Evolutionary conservation across 1,284 basidiomycete species (phyloP).

Genomic region (Pterulicium gracile): DNA sequence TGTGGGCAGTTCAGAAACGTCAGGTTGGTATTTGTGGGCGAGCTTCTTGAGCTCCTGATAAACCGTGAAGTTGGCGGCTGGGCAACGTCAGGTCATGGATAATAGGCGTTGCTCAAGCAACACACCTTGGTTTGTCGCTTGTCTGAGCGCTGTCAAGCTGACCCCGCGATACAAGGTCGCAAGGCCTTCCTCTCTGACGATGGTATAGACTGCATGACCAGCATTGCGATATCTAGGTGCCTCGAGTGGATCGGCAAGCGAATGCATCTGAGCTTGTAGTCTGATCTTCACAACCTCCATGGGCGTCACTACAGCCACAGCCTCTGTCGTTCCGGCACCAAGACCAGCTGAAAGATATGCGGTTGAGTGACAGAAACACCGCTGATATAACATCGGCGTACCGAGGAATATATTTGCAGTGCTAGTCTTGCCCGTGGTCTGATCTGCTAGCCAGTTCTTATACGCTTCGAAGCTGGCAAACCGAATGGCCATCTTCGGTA

Average conservation of each 20-base stretch:
- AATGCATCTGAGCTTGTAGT: conserved; percentile 96
- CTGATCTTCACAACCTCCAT: conserved; percentile 99
- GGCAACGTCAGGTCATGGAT: conserved; percentile 1
- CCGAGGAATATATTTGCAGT: conserved; percentile 73
- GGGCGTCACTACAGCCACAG: conserved; percentile 89
- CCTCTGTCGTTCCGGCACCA: conserved; percentile 90
- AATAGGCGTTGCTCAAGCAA: conserved; percentile 13
- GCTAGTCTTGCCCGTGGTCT: conserved; percentile 66
- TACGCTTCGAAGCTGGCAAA: conserved; percentile 98
- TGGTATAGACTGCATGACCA: conserved; percentile 92
- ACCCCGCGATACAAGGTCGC: conserved; percentile 89
- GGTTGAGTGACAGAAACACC: no score
- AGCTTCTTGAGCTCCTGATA: conserved; percentile 94
- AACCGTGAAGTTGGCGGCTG: conserved; percentile 95
- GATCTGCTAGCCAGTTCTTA: conserved; percentile 75
- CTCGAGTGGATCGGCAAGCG: conserved; percentile 92
- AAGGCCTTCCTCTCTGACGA: conserved; percentile 88
- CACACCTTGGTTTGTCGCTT: conserved; percentile 99
- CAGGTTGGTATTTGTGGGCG: conserved; percentile 71
- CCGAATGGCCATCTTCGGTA: conserved; percentile 99
- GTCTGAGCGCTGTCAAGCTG: conserved; percentile 84
- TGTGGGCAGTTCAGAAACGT: conserved; percentile 69
- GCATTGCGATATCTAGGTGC: conserved; percentile 93
- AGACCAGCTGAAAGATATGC: conserved; percentile 70
- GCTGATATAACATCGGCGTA: no score